Percentiles rank a stretch among this genome's conserved stretches.
Evolutionary conservation across 306 rosid genomes (phyloP).

Genomic region (Medicago truncatula): MtrunA17r5.0-ANR NC_053045.1:35846501-35847000

Average conservation of each 20-base stretch:
- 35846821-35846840: too few species aligned
- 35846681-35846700: not conserved
- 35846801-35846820: not conserved
- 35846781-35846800: not conserved
- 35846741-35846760: not conserved
- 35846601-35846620: not conserved
- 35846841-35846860: too few species aligned
- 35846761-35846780: not conserved
- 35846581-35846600: not conserved
- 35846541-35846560: not conserved
- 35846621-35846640: not conserved
- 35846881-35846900: too few species aligned
- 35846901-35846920: too few species aligned
- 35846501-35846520: too few species aligned
- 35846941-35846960: too few species aligned
- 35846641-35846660: not conserved
- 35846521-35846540: too few species aligned
- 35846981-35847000: too few species aligned
- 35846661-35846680: conserved; percentile 13
- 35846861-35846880: too few species aligned
- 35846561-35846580: not conserved
- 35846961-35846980: too few species aligned
- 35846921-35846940: too few species aligned
- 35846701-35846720: not conserved
- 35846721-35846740: not conserved